Evolutionary conservation across 805 yeast genomes (phyloP), one percentile per base, ranked within the genome.

Genomic region (Candida nemodendra): DNA sequence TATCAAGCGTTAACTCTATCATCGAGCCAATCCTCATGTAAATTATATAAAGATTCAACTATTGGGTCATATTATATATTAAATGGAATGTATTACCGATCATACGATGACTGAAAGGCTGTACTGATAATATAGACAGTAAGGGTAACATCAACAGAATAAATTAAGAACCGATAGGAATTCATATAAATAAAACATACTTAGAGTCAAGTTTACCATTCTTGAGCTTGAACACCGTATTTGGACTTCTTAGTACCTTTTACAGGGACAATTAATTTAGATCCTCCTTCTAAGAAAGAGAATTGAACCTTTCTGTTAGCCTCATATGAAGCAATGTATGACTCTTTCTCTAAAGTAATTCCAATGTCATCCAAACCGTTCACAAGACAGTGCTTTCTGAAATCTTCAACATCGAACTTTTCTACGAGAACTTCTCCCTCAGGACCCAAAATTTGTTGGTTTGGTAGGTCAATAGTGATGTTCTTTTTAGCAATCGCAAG

Each of bases 351-450:
- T 54, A 93, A 69, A 35, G 99, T 93, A 57, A 93, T 76, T 29
- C 97, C 97, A 65, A 93, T 93, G 62, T 93, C 99, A 63, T 93
- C 99, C 45, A 93, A 79, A 47, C 99, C 99, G 50, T 93, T 88
- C 39, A 91, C 71, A 53, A 93, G 74, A 62, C 98, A 93, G 65
- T 91, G 95, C 68, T 90, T 89, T 74, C 97, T 84, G 75, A 90
- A 93, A 23, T 69, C 76, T 64, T 90, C 98, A 45, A 93, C 78
- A 4, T 87, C 96, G 52, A 93, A 93, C 50, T 83, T 74, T 12
- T 80, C 89, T 22, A 89, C 82, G 39, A 90, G 69, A 27, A 85
- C 83, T 53, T 84, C 84, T 41, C 82, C 89, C 38, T 77, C 68
- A 44, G 77, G 73, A 43, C 76, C 79, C 35, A 64, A 59, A 54